These are phyloP conservation scores for Penicillium glabrum DNA, from an alignment of 2,329 filamentous ascomycete genomes.

Conservation along the genomic window DNA sequence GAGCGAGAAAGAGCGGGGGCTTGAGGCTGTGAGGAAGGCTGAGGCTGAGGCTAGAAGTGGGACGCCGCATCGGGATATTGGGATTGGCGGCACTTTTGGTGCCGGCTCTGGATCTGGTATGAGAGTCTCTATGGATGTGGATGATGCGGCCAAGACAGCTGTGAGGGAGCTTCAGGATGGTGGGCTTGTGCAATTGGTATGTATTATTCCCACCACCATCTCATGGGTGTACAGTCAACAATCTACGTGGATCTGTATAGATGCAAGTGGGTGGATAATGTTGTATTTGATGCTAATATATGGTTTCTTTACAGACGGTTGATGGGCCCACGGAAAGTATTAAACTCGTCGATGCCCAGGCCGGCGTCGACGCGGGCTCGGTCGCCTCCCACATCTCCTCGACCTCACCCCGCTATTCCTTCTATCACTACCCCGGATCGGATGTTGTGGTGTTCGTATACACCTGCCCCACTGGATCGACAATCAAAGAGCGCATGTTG, in stretches of 20 bases:
- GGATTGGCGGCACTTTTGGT: constrained; percentile 42
- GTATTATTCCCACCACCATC: constrained; percentile 15
- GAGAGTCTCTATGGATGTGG: constrained; percentile 52
- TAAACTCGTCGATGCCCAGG: constrained; percentile 49
- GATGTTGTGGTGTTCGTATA: constrained; percentile 60
- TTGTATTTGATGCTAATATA: constrained; percentile 22
- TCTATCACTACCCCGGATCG: constrained; percentile 56
- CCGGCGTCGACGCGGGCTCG: constrained; percentile 43
- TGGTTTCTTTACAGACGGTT: constrained; percentile 35
- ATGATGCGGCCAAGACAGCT: constrained; percentile 54
- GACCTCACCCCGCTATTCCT: constrained; percentile 59
- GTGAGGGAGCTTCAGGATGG: constrained; percentile 42
- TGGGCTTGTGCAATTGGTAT: constrained; percentile 53
- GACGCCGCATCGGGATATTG: constrained; percentile 51
- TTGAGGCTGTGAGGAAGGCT: constrained; percentile 58
- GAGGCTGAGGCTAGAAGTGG: constrained; percentile 59
- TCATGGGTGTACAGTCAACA: background rate
- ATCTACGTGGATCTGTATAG: background rate
- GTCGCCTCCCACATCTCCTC: constrained; percentile 51
- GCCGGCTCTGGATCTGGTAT: constrained; percentile 37
- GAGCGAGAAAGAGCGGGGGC: constrained; percentile 60
- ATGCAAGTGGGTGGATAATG: background rate
- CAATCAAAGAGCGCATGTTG: constrained; percentile 66
- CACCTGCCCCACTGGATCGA: constrained; percentile 60
- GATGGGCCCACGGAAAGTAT: constrained; percentile 54